Base-by-base conservation (phyloP, 2,329 filamentous ascomycete species). In the Penicillium decumbens region DNA sequence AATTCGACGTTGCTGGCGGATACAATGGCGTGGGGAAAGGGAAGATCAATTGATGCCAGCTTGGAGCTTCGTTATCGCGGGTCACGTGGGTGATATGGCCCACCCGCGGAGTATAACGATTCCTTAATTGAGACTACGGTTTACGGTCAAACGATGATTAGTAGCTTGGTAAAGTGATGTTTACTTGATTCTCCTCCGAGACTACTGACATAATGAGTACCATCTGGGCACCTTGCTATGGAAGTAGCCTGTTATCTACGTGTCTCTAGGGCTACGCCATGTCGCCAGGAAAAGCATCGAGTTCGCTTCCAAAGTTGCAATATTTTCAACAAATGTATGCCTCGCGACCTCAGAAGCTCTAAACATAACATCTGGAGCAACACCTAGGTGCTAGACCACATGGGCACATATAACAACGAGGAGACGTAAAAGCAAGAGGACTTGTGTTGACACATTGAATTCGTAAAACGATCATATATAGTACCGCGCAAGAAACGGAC, bases 41-140 rank as follows among this genome's bases (percentile, higher is more conserved):
- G 51, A 52, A 43, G 41, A 42, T 49, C 42, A 30, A 51, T 54
- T 59, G 58, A 60, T 61, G 59, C 58, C 58, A 61, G 58, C 57
- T 61, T 47, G 57, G 59, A 60, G 59, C 59, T 60, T 60, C 56
- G 59, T 54, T 60, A 60, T 60, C 56, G 52, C 30, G 9, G 38
- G 51, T 61, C 58, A 61, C 58, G 57, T 61, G 58, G 43, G 12
- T 39, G 43, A 42, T 50, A 49, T 18, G n/a, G 12, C 25, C 25
- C 13, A 28, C 38, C 33, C 25, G 37, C 35, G 48, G 47, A 53
- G 41, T 40, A 44, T 45, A 38, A 24, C 38, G 35, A 23, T 33
- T 23, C 20, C 41, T 12, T 27, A 29, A 32, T 40, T 23, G 10
- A 40, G 28, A 5, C 37, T 13, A 25, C 12, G 20, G 23, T 10